Conservation (phyloP, 176 grass and related monocot species). For the Triticum dicoccoides region DNA sequence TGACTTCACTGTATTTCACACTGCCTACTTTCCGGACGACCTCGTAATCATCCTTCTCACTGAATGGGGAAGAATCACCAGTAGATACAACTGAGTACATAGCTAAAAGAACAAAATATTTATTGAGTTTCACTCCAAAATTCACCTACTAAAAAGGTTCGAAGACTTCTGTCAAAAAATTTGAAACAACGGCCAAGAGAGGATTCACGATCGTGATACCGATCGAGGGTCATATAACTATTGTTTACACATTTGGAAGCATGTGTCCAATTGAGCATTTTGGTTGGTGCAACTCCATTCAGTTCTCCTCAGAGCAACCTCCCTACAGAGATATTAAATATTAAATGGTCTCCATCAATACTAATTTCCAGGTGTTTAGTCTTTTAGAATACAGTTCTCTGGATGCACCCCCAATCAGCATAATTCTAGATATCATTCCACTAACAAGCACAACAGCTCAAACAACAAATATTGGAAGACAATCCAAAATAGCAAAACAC, state of each 20-base stretch:
- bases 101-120: not conserved
- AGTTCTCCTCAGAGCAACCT: not conserved
- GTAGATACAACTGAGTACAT: not conserved
- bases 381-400: not conserved
- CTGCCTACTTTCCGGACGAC: slow-evolving; percentile 68
- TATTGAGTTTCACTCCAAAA: not conserved
- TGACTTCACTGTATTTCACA: slow-evolving; percentile 66
- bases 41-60: slow-evolving; percentile 71
- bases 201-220: no score
- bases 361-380: not conserved
- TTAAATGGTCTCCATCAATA: not conserved
- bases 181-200: no score
- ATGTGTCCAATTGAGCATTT: no score
- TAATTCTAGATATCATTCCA: not conserved
- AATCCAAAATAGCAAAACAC: not conserved
- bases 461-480: not conserved
- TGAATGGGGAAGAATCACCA: slow-evolving; percentile 18
- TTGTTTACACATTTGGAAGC: no score
- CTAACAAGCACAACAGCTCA: not conserved
- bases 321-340: not conserved
- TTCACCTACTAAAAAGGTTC: not conserved
- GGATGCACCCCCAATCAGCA: not conserved
- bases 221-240: no score
- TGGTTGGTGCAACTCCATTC: not conserved
- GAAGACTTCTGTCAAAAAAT: not conserved